Conservation (phyloP, 2,329 filamentous ascomycete genomes). For the Microsporum ferrugineum region DNA sequence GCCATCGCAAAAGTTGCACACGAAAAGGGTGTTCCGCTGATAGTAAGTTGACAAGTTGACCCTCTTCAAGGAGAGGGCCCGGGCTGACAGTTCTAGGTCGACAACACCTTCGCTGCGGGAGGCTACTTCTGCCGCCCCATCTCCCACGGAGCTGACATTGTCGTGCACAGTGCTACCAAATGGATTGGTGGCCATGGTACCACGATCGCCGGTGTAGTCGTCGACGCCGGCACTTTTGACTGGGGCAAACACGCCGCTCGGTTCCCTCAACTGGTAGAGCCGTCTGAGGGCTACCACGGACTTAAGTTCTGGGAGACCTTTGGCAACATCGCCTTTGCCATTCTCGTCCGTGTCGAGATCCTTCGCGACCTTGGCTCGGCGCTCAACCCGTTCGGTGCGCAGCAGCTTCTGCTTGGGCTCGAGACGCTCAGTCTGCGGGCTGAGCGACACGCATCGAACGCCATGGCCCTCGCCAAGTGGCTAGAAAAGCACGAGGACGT, state of each 20-base stretch:
- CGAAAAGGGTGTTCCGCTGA: slow-evolving; percentile 53
- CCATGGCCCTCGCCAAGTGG: slow-evolving; percentile 67
- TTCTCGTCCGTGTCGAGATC: slow-evolving; percentile 79
- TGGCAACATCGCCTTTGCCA: slow-evolving; percentile 67
- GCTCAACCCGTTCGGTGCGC: slow-evolving; percentile 82
- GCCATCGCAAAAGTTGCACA: slow-evolving; percentile 73
- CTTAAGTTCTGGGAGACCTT: slow-evolving; percentile 93
- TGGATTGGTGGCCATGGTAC: slow-evolving; percentile 96
- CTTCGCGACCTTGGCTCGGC: slow-evolving; percentile 73
- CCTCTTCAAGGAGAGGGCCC: not conserved
- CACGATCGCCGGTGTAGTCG: slow-evolving; percentile 73
- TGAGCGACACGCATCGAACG: slow-evolving; percentile 78
- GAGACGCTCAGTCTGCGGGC: slow-evolving; percentile 82
- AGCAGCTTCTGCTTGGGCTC: slow-evolving; percentile 77
- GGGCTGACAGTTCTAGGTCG: slow-evolving; percentile 44
- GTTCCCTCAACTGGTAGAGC: slow-evolving; percentile 89
- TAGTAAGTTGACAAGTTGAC: slow-evolving; percentile 34
- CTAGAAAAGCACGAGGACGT: slow-evolving; percentile 75
- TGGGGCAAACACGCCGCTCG: slow-evolving; percentile 75
- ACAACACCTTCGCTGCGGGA: slow-evolving; percentile 92
- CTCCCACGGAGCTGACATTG: slow-evolving; percentile 82
- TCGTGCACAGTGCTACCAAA: slow-evolving; percentile 89
- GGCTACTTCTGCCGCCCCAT: slow-evolving; percentile 82
- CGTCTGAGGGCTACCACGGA: slow-evolving; percentile 79
- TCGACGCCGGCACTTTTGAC: slow-evolving; percentile 86